Percentiles rank a stretch among this genome's conserved stretches.
Evolutionary conservation across 164 flowering plant species (phyloP).

Genomic region (Magnolia sinica): DNA sequence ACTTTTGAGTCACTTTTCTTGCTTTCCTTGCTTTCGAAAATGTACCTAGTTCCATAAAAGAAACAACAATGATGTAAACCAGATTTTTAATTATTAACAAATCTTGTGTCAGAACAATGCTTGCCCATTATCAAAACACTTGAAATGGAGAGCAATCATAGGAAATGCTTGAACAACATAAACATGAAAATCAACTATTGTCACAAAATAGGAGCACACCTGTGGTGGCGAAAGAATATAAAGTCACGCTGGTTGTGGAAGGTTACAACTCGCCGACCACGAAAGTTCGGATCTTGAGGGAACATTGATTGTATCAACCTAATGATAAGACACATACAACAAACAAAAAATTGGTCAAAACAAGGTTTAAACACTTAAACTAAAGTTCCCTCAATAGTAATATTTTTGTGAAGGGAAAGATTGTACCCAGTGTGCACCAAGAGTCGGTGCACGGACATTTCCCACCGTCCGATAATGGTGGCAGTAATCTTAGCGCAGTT

Average conservation of each 20-base stretch:
- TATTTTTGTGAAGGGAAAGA: no score
- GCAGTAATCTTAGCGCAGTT: neutral
- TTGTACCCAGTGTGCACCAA: neutral
- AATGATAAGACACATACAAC: conserved; percentile 12
- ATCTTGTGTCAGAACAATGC: neutral
- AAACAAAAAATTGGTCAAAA: conserved; percentile 10
- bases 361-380: neutral
- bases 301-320: conserved; percentile 85
- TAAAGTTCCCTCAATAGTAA: neutral
- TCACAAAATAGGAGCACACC: conserved; percentile 37
- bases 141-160: neutral
- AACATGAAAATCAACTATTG: neutral
- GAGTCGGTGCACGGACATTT: neutral
- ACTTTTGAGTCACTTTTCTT: conserved; percentile 41
- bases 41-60: conserved; percentile 40
- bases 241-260: conserved; percentile 95
- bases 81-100: neutral
- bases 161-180: neutral
- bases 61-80: neutral
- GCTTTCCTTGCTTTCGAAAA: conserved; percentile 72
- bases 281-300: conserved; percentile 82
- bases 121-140: neutral
- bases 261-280: conserved; percentile 88
- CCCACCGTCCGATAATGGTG: neutral
- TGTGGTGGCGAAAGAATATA: conserved; percentile 91